These are phyloP conservation scores for Leccinum fibrillosum DNA, from an alignment of 768 basidiomycete genomes.

Conservation along the genomic window DNA sequence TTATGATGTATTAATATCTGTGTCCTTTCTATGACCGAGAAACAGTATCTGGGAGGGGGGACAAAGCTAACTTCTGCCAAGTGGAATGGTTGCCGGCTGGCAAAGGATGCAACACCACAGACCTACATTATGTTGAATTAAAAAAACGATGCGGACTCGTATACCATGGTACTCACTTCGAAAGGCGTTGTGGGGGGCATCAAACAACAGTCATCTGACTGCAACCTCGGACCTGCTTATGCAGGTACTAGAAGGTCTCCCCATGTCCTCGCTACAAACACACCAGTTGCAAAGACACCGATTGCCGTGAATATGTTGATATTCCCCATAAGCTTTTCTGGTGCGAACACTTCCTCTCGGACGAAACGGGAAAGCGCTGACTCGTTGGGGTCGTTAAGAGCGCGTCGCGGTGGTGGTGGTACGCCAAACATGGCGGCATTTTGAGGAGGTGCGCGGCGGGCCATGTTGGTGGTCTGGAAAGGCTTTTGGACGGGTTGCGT, in stretches of 20 bases:
- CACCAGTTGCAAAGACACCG: conserved; percentile 65
- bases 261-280: conserved; percentile 70
- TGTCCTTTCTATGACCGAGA: conserved; percentile 14
- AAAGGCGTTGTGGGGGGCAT: background rate
- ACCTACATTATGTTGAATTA: conserved; percentile 5
- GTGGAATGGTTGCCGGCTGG: background rate
- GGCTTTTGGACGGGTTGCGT: background rate
- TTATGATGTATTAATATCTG: conserved; percentile 14
- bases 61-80: conserved; percentile 18
- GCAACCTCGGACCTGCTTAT: conserved; percentile 20
- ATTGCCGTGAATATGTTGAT: conserved; percentile 65
- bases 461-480: conserved; percentile 40
- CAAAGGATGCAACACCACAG: conserved; percentile 1
- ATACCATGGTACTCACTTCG: conserved; percentile 6
- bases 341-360: conserved; percentile 64
- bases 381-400: conserved; percentile 57
- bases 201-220: background rate
- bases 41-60: conserved; percentile 17
- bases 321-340: conserved; percentile 75
- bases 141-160: background rate
- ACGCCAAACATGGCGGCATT: conserved; percentile 48
- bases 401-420: conserved; percentile 42
- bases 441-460: conserved; percentile 64
- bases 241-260: conserved; percentile 75
- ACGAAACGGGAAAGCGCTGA: conserved; percentile 52